phyloP scores from a whole-genome alignment of 805 yeast genomes.

The Wickerhamiella siamensis region DNA sequence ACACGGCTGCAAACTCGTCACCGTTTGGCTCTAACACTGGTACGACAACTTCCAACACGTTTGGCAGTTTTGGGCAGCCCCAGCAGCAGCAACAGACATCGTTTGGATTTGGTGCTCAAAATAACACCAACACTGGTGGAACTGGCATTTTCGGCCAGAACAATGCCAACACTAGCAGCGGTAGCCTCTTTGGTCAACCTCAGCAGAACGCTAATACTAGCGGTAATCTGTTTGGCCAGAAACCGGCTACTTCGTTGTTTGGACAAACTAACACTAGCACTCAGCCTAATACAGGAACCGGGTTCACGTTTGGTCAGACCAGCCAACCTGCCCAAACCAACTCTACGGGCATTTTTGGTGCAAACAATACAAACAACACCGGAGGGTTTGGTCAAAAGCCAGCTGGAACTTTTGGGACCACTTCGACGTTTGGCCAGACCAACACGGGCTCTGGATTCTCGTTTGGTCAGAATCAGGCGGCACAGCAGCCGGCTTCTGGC shows the following conservation, averaged over 20 bases:
- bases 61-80: constrained; percentile 9
- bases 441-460: constrained; percentile 4
- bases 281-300: background rate
- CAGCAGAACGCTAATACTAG: constrained; percentile 8
- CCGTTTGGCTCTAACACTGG: constrained; percentile 13
- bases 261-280: background rate
- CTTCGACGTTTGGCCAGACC: constrained; percentile 3
- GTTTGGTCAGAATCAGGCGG: constrained; percentile 13
- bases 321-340: background rate
- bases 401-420: constrained; percentile 15
- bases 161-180: constrained; percentile 2
- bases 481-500: constrained; percentile 15
- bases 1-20: constrained; percentile 1
- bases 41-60: constrained; percentile 15
- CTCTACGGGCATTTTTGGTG: constrained; percentile 15
- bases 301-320: background rate
- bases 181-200: constrained; percentile 22
- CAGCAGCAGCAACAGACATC: constrained; percentile 7
- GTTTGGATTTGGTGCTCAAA: constrained; percentile 21
- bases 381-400: constrained; percentile 13
- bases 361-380: constrained; percentile 1
- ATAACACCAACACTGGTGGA: constrained; percentile 15
- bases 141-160: constrained; percentile 16
- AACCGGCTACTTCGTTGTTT: background rate
- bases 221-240: constrained; percentile 10